Base-by-base conservation (phyloP, 2,329 filamentous ascomycete genomes). In the Fusarium odoratissimum region DNA sequence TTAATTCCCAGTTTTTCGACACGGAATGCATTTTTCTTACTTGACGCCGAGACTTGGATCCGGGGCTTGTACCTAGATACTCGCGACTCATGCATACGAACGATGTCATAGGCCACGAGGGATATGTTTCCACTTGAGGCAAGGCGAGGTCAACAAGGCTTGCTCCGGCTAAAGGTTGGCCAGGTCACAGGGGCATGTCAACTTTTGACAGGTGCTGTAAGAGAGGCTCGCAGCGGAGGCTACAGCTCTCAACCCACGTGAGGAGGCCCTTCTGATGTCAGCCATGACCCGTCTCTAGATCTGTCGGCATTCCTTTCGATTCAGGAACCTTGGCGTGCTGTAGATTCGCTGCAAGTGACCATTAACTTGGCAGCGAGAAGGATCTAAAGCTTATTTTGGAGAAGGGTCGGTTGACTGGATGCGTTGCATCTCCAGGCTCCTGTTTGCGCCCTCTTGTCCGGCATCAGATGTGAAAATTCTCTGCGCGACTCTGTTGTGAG, bases 271-370 rank as follows among this genome's bases (percentile, higher is more conserved):
- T 72, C 64, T 72, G 64, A 72, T 72, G 64, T 72, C 69, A 72
- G 69, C 64, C 59, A 69, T 56, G 57, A 33, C 25, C 57, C 40
- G 49, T 54, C 68, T 68, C 54, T 44, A 69, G 69, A 72, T 72
- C 69, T 72, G 64, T 72, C 69, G 41, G 64, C 69, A 72, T 72
- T 72, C 69, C 69, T 55, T 51, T 69, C 64, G 69, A 69, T 72
- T 64, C 58, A 69, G 69, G 58, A 16, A 56, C 64, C 65, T 54
- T 64, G 45, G 51, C 33, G 31, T 67, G 45, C 49, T 68, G 51
- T 38, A 52, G 40, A 57, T 28, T 46, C 25, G 23, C 52, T 49
- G 54, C 67, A 51, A 65, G 49, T 70, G 65, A 70, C 65, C 65
- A 62, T 44, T 38, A 40, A 45, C 57, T 54, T 68, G 58, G 58